Evolutionary conservation across 441 rosid genomes (phyloP).

Genomic region (Euphorbia celastroides): DNA sequence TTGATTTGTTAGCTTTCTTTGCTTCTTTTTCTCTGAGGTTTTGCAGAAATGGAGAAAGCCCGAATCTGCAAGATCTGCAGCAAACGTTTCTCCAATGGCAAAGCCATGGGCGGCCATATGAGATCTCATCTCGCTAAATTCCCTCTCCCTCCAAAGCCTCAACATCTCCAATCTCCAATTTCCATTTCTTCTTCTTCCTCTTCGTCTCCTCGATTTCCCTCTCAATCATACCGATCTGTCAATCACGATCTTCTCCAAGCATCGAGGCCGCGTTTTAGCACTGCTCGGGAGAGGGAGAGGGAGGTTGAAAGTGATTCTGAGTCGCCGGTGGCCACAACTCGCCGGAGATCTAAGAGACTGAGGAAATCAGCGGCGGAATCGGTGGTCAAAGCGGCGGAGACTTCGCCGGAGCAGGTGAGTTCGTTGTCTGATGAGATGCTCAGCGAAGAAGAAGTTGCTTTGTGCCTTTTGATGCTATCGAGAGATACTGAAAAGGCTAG

Average conservation of each 20-base stretch:
- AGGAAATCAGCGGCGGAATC: conserved; percentile 16
- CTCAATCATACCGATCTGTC: conserved; percentile 19
- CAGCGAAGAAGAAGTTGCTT: conserved; percentile 32
- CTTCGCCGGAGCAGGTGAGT: conserved; percentile 25
- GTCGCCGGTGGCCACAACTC: conserved; percentile 15
- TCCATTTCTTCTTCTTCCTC: conserved; percentile 20
- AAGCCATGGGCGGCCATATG: conserved; percentile 76
- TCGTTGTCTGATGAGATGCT: conserved; percentile 15
- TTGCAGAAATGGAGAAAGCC: conserved; percentile 29
- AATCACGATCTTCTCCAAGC: conserved; percentile 5
- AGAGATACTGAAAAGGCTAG: not conserved
- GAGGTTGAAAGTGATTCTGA: conserved; percentile 31
- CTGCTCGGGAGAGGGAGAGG: no score
- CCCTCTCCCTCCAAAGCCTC: conserved; percentile 33
- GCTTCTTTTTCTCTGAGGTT: not conserved
- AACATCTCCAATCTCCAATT: conserved; percentile 9
- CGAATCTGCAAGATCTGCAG: conserved; percentile 53
- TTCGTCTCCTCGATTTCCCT: not conserved
- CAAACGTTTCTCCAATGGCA: conserved; percentile 48
- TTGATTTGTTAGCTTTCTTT: not conserved
- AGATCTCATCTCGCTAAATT: conserved; percentile 52
- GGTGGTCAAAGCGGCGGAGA: not conserved
- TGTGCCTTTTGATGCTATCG: conserved; percentile 39
- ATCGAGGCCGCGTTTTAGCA: no score
- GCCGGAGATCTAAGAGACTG: conserved; percentile 31